Conservation (phyloP, 768 basidiomycete species). For the Rhizopogon vinicolor region DNA sequence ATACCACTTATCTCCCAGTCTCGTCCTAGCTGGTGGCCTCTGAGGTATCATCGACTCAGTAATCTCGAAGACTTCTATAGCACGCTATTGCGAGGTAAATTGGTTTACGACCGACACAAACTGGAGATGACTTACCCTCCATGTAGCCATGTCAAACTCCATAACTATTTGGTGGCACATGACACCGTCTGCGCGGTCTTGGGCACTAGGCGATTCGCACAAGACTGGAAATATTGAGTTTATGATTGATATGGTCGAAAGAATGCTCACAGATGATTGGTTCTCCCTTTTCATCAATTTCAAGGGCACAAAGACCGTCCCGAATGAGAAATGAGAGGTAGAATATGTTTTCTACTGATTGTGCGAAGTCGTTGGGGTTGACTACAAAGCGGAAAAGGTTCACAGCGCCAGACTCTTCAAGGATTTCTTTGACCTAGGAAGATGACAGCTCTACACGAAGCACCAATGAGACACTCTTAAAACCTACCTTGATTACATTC, state of each 20-base stretch:
- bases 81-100: constrained; percentile 46
- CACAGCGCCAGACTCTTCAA: constrained; percentile 45
- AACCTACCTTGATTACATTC: constrained; percentile 69
- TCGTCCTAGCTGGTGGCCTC: constrained; percentile 53
- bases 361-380: constrained; percentile 87
- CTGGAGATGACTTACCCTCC: constrained; percentile 55
- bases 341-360: constrained; percentile 96
- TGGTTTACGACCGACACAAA: not conserved
- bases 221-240: constrained; percentile 35
- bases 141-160: constrained; percentile 87
- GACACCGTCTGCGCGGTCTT: constrained; percentile 60
- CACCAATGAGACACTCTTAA: not conserved
- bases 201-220: constrained; percentile 59
- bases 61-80: constrained; percentile 85
- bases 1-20: constrained; percentile 68
- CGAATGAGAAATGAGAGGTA: constrained; percentile 91
- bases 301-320: constrained; percentile 76
- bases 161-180: constrained; percentile 83
- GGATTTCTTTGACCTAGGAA: constrained; percentile 55
- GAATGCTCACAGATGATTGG: constrained; percentile 63
- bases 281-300: constrained; percentile 62
- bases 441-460: not conserved
- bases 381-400: constrained; percentile 87
- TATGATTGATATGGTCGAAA: not conserved
- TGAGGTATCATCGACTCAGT: constrained; percentile 71